Evolutionary conservation across 768 basidiomycete genomes (phyloP), one percentile per base, ranked within the genome.

Genomic region (Rhodotorula sphaerocarpa): DNA sequence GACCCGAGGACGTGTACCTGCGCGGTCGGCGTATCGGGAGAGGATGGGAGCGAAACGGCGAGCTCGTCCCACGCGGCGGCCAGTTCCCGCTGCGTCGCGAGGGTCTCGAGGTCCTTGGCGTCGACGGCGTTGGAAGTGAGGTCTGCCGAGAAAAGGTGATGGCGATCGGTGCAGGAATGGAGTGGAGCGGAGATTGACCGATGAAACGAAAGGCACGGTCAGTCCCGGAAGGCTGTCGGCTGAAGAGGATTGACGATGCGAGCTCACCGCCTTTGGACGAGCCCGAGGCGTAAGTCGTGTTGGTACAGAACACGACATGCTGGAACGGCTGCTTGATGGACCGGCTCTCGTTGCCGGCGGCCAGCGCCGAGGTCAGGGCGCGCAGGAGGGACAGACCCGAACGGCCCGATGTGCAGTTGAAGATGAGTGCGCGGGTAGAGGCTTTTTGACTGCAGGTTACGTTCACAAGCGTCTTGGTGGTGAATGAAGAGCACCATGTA

Each of bases 361-460:
- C 75, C 30, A 82, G 79, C 33, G 80, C 81, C 2, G 79, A 75
- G 48, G 84, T 75, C 25, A 93, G 79, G 1, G 81, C 75, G 18
- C 75, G 75, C 23, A 99, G 78, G 75, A 99, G 86, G 0, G 78
- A 75, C 27, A 80, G 74, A 2, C 88, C 91, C 18, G 90, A 87
- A 42, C 95, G 84, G 18, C 91, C 93, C 56, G 80, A 84, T 4
- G 91, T 95, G 76, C 91, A 96, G 75, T 99, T 99, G 78, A 99
- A 99, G 27, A 99, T 80, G 42, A 97, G 78, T 6, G 88, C n/a
- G 11, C 62, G 67, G 25, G 34, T 45, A 16, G 56, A 30, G 12
- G 57, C 20, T 1, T 15, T 7, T 2, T n/a, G 4, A 10, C 41
- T 43, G 57, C 11, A 5, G 5, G 6, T 27, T 14, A 21, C n/a